Base-by-base conservation (phyloP, 768 basidiomycete genomes). In the Amanita rimosa region DNA sequence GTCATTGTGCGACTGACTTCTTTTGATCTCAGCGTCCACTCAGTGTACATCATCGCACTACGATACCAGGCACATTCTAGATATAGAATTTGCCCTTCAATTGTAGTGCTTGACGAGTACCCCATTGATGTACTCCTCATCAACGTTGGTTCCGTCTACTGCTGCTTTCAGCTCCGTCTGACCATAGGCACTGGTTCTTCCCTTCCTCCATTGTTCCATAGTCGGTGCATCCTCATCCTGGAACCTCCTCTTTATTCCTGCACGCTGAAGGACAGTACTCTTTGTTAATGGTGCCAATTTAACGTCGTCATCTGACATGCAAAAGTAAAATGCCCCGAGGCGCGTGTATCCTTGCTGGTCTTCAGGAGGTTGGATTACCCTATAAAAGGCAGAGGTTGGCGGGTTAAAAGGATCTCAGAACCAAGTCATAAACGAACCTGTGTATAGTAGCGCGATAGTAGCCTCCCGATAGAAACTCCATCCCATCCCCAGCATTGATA, bases 391-490 rank as follows among this genome's bases (percentile, higher is more conserved):
- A 31, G 13, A 13, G 31, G 31, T 31, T 31, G 13, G 13, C 13
- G 13, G 31, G 31, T 31, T 31, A 5, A 31, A 13, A 13, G 29
- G 10, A 31, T 31, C 13, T 13, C 13, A 13, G 0, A 31, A 31
- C 3, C 13, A 5, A 5, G 11, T 31, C 31, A 4, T 31, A 31
- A 13, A 55, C 48, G 36, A 50, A 61, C 61, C 67, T 57, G 54
- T 82, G 80, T 44, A 80, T 73, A 1, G 79, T 81, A 9, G 71
- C 74, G 29, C 67, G 70, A 60, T 81, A 81, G 53, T 65, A 79
- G 1, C 78, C 78, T 0, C 80, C 78, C 1, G 76, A 77, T 16
- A 82, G 66, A 55, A 81, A 77, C 45, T 81, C 73, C 53, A 83
- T 57, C 0, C 71, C 70, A 50, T 81, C 80, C 3, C 79, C 80